These are phyloP conservation scores for Candida frijolesensis DNA, from an alignment of 1,139 yeast genomes.

Conservation along the genomic window DNA sequence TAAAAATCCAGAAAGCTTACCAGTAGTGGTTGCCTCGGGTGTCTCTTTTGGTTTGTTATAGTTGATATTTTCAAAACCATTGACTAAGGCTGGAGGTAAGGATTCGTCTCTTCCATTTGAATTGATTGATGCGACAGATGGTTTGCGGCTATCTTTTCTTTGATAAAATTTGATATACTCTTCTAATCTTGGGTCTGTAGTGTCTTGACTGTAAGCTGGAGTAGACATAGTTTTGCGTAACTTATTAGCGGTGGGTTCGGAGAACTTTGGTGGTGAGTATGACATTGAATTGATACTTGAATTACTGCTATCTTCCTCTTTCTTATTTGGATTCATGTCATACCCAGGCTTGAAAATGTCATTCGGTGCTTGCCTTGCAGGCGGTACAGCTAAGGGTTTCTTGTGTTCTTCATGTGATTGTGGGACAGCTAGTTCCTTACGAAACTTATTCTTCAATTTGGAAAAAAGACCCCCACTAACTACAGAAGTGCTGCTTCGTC, in stretches of 20 bases:
- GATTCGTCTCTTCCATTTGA: slow-evolving; percentile 10
- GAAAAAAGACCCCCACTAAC: slow-evolving; percentile 37
- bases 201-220: slow-evolving; percentile 15
- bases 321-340: slow-evolving; percentile 12
- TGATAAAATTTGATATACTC: slow-evolving; percentile 58
- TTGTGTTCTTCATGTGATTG: slow-evolving; percentile 9
- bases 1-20: slow-evolving; percentile 30
- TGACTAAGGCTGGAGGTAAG: slow-evolving; percentile 49
- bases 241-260: not conserved
- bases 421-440: slow-evolving; percentile 15
- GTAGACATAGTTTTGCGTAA: slow-evolving; percentile 21
- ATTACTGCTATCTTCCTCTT: not conserved
- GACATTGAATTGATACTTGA: not conserved
- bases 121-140: slow-evolving; percentile 17
- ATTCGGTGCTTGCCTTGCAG: slow-evolving; percentile 4
- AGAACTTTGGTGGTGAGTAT: slow-evolving; percentile 5
- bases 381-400: not conserved
- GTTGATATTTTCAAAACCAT: slow-evolving; percentile 19
- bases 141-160: slow-evolving; percentile 30
- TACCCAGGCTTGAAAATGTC: slow-evolving; percentile 14
- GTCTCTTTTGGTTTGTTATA: slow-evolving; percentile 12
- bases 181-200: slow-evolving; percentile 55
- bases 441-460: slow-evolving; percentile 39
- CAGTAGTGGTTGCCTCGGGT: slow-evolving; percentile 9
- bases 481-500: slow-evolving; percentile 23